Evolutionary conservation across 768 basidiomycete species (phyloP), one percentile per base, ranked within the genome.

Genomic region (Crassisporium funariophilum): DNA sequence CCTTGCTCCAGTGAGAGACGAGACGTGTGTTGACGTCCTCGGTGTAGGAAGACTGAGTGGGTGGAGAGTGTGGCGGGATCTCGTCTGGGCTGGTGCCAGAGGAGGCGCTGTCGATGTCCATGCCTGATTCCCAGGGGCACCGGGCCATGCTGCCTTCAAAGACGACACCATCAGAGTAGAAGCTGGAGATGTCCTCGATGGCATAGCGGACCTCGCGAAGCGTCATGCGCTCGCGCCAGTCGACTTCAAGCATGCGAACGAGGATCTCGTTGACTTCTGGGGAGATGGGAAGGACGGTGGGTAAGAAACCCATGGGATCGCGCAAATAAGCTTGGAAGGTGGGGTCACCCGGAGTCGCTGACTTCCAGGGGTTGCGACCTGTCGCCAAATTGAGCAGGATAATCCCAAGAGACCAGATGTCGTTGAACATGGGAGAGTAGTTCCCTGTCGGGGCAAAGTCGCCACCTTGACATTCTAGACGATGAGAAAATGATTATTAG

Each of bases 291-390:
- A 94, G 84, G 61, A 92, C 90, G 42, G 81, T 83, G 25, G 88
- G 89, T 15, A 98, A 82, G 75, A 98, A 97, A 55, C 82, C 78
- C 21, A 66, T 56, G 38, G 90, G 88, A 60, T 92, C 84, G 57
- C 82, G 83, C 44, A 95, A 78, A 67, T 91, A 99, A 1, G 91
- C 91, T 63, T 88, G 84, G 78, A 98, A 99, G 2, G 93, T 97
- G 52, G 89, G 88, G 67, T 98, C 95, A 41, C 82, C 76, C 1
- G 75, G 65, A 15, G 84, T 85, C n/a, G 95, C 95, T 15, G 92
- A 92, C 69, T 91, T 90, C 95, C 95, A 99, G 10, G 95, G 95
- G 61, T 98, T 98, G 46, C 95, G 85, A n/a, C 94, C 93, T 31
- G 92, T 97, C 37, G 90, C 86, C 40, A 99, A 83, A 66, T 99